Conservation (phyloP, 2,329 filamentous ascomycete species). For the Aspergillus transmontanensis region DNA sequence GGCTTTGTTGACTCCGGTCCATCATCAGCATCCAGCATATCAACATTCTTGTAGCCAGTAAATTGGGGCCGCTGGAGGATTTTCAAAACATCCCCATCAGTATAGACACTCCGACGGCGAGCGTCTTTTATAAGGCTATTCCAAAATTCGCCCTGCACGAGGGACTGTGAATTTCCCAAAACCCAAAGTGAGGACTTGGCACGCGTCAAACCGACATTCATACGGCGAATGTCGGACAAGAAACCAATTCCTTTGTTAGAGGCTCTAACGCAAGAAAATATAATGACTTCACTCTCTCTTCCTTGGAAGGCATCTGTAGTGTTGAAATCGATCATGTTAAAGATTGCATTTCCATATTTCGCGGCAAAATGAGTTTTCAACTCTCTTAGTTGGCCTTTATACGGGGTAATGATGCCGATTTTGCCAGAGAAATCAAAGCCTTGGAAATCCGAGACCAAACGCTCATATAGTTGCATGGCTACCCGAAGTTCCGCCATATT, state of each 20-base stretch:
- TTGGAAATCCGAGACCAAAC: conserved; percentile 72
- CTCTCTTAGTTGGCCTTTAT: conserved; percentile 87
- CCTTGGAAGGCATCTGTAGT: conserved; percentile 98
- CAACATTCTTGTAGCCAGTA: conserved; percentile 45
- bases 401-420: conserved; percentile 96
- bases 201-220: conserved; percentile 97
- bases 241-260: conserved; percentile 95
- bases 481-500: conserved; percentile 86
- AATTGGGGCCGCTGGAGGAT: conserved; percentile 59
- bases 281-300: conserved; percentile 95
- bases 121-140: conserved; percentile 82
- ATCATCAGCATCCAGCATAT: conserved; percentile 45
- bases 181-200: conserved; percentile 97
- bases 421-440: conserved; percentile 74
- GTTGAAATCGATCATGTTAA: conserved; percentile 89
- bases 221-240: conserved; percentile 95
- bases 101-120: conserved; percentile 72
- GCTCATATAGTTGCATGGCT: conserved; percentile 80
- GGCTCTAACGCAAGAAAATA: conserved; percentile 96
- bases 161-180: conserved; percentile 83
- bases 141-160: conserved; percentile 91
- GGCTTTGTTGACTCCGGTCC: conserved; percentile 13
- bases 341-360: conserved; percentile 73
- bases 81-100: conserved; percentile 62
- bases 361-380: conserved; percentile 74